Percentiles rank a stretch among this genome's conserved stretches.
Conservation (phyloP, 1,284 basidiomycete genomes). For the Cryptococcus deneoformans region DNA sequence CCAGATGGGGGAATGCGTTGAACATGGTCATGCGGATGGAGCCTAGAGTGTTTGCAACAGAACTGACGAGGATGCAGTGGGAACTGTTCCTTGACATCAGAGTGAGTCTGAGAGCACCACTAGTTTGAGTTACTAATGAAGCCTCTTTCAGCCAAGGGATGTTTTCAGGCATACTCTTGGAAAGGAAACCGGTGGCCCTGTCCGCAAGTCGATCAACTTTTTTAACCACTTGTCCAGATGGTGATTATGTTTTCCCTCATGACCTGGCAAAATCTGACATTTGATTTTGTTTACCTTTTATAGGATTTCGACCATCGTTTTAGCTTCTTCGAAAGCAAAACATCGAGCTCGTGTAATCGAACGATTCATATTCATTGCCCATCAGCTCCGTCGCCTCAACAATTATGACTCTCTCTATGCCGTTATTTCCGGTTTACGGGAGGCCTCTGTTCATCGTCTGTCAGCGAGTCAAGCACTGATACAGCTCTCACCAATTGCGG, state of each 20-base stretch:
- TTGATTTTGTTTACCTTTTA: background rate
- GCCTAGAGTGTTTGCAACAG: conserved; percentile 38
- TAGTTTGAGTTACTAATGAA: background rate
- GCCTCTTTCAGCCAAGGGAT: conserved; percentile 34
- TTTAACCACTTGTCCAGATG: conserved; percentile 49
- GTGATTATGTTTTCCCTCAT: conserved; percentile 11
- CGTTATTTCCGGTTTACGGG: conserved; percentile 44
- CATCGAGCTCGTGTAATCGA: conserved; percentile 46
- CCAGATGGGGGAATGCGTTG: conserved; percentile 19
- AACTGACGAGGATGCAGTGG: conserved; percentile 49
- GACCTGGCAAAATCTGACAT: background rate
- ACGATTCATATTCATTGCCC: conserved; percentile 40
- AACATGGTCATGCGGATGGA: conserved; percentile 27
- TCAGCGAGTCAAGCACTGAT: conserved; percentile 36
- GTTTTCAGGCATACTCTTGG: conserved; percentile 47
- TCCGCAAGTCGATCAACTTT: conserved; percentile 40
- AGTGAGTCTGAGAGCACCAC: conserved; percentile 21
- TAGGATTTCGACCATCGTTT: conserved; percentile 47
- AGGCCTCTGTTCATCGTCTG: conserved; percentile 46
- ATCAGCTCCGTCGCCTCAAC: conserved; percentile 46
- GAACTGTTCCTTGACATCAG: conserved; percentile 39
- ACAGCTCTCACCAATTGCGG: conserved; percentile 17
- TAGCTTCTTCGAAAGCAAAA: conserved; percentile 45
- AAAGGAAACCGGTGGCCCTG: conserved; percentile 41
- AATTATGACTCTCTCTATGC: conserved; percentile 49